These are phyloP conservation scores for Russula olivacea DNA, from an alignment of 768 basidiomycete genomes.

Conservation along the genomic window DNA sequence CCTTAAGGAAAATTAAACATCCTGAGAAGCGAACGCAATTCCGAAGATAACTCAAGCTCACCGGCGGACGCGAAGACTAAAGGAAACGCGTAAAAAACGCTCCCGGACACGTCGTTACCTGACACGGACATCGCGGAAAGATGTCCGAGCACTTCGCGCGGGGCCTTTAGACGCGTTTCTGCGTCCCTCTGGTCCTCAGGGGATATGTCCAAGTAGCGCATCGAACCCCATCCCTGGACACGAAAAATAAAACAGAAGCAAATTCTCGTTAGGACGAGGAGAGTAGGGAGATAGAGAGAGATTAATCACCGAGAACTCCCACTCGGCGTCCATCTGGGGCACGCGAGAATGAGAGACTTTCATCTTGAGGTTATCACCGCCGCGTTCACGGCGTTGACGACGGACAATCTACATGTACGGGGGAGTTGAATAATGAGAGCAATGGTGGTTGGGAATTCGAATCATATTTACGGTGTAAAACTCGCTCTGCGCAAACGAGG, in stretches of 20 bases:
- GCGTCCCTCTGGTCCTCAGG: slow-evolving; percentile 13
- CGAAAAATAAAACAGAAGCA: too few relatives aligned
- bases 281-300: not conserved
- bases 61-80: slow-evolving; percentile 22
- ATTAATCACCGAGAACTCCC: slow-evolving; percentile 22
- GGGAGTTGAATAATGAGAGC: not conserved
- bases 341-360: slow-evolving; percentile 15
- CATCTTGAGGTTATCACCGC: slow-evolving; percentile 21
- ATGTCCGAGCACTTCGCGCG: slow-evolving; percentile 17
- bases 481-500: slow-evolving; percentile 22
- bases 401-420: slow-evolving; percentile 19
- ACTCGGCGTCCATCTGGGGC: slow-evolving; percentile 16
- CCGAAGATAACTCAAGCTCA: not conserved
- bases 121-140: slow-evolving; percentile 22
- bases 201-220: slow-evolving; percentile 23
- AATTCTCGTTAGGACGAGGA: not conserved
- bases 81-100: slow-evolving; percentile 25
- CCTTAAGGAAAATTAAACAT: slow-evolving; percentile 1
- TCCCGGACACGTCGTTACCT: slow-evolving; percentile 22
- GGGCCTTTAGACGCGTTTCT: slow-evolving; percentile 4
- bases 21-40: not conserved
- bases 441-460: too few relatives aligned
- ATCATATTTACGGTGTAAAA: slow-evolving; percentile 11
- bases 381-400: slow-evolving; percentile 20
- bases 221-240: slow-evolving; percentile 24